Evolutionary conservation across 2,329 filamentous ascomycete species (phyloP), one percentile per base, ranked within the genome.

Genomic region (Aspergillus sp.): DNA sequence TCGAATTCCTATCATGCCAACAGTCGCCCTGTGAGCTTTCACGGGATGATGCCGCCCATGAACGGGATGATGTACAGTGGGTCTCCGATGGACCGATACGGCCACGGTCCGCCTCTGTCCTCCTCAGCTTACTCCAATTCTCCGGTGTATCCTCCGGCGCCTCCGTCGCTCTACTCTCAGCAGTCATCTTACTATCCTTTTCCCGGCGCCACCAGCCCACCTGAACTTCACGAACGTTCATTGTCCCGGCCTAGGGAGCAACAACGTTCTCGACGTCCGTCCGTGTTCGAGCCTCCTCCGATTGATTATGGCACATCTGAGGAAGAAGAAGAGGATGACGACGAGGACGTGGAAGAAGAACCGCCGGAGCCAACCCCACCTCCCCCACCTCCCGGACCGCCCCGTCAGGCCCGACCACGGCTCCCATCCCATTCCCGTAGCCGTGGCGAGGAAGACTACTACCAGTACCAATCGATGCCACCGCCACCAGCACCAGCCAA

Each of bases 361-460:
- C 59, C 64, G 6, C 45, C 71, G 41, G 70, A 75, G 45, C 64
- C 61, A 41, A 62, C 62, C 49, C 53, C 66, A 43, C 66, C 62
- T 35, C 66, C 63, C 48, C 56, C 66, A 39, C 66, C 63, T 45
- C 31, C 51, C 43, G 33, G 33, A 15, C 51, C 65, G 27, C 68
- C 70, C 31, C 69, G 68, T 43, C 68, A 74, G 41, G 40, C 61
- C 27, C 70, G 71, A 39, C 64, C 66, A 4, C 69, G 72, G 21
- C 65, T 66, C 33, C 63, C 71, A n/a, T 64, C 68, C 55, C 68
- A 66, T 46, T 63, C 62, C 12, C 68, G 66, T 48, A 68, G 70
- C 11, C 68, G 65, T 15, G 74, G 75, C 44, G 76, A 79, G 55
- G 77, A 78, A 47, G 76, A 78, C 47, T 77, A 68, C 52, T 75